A percentile compares a stretch with the other conserved stretches of the same genome.
Conservation (phyloP, 164 flowering plant species). For the Aristolochia contorta region DNA sequence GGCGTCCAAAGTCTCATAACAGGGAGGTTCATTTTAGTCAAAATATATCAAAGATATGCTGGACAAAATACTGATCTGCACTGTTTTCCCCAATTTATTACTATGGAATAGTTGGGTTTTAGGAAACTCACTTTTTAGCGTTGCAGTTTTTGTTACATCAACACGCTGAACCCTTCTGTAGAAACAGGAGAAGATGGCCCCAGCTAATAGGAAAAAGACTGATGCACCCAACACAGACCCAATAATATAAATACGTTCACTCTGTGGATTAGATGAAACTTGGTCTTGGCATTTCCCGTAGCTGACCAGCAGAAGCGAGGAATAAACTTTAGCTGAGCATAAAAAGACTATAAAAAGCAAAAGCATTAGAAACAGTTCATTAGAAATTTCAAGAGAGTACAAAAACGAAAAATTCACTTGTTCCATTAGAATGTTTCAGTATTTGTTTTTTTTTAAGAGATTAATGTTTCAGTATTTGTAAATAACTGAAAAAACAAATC, state of each 20-base stretch:
- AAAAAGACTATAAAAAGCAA: background rate
- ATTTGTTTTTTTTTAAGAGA: no score
- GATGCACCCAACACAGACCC: conserved; percentile 39
- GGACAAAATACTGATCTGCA: no score
- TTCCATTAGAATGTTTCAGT: background rate
- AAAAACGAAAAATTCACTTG: background rate
- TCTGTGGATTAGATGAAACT: conserved; percentile 11
- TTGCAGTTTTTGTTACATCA: conserved; percentile 11
- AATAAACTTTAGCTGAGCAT: background rate
- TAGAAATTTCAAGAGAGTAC: no score
- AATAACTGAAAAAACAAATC: background rate
- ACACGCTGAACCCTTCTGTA: conserved; percentile 17
- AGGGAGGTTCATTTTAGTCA: no score
- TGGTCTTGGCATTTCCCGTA: conserved; percentile 26
- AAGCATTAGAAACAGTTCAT: background rate
- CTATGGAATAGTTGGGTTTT: background rate
- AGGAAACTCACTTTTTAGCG: conserved; percentile 35
- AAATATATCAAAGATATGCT: no score
- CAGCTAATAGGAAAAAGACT: conserved; percentile 27
- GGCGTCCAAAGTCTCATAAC: no score
- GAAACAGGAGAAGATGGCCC: conserved; percentile 21
- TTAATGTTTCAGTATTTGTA: background rate
- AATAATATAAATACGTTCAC: conserved; percentile 17
- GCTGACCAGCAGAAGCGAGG: conserved; percentile 25
- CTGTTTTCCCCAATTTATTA: no score